These are phyloP conservation scores for Alnus rubra DNA, from an alignment of 306 rosid species.

Conservation along the genomic window DNA sequence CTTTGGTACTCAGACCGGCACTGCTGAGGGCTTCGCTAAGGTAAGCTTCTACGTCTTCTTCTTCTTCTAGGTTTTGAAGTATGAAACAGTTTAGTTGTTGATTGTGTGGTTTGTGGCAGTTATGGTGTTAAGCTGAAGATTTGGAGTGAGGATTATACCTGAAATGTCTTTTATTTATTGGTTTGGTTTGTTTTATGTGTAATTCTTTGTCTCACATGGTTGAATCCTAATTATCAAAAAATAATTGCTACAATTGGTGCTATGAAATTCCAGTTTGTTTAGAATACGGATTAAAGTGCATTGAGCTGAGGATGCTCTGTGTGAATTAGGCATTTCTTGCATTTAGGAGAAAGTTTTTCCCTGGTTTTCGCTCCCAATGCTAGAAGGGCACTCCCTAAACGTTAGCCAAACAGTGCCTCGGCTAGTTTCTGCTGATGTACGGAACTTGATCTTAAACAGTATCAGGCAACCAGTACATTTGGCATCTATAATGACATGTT, in stretches of 20 bases:
- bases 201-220: neutral
- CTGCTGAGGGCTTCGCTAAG: constrained; percentile 92
- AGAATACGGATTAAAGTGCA: neutral
- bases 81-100: neutral
- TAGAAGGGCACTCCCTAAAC: neutral
- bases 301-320: neutral
- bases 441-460: neutral
- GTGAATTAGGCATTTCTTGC: neutral
- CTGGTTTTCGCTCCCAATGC: neutral
- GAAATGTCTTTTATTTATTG: neutral
- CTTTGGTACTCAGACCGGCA: constrained; percentile 90
- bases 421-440: neutral
- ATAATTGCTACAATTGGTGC: neutral
- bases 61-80: too few relatives aligned
- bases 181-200: neutral
- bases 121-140: neutral
- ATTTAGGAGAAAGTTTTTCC: neutral
- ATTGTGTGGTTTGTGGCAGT: neutral
- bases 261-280: neutral
- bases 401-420: neutral
- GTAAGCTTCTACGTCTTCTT: constrained; percentile 23
- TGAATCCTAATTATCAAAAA: neutral
- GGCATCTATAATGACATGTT: neutral
- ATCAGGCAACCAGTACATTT: neutral
- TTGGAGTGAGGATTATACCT: neutral